Conservation (phyloP, 129 eudicot species). For the Ambrosia trifida region DNA sequence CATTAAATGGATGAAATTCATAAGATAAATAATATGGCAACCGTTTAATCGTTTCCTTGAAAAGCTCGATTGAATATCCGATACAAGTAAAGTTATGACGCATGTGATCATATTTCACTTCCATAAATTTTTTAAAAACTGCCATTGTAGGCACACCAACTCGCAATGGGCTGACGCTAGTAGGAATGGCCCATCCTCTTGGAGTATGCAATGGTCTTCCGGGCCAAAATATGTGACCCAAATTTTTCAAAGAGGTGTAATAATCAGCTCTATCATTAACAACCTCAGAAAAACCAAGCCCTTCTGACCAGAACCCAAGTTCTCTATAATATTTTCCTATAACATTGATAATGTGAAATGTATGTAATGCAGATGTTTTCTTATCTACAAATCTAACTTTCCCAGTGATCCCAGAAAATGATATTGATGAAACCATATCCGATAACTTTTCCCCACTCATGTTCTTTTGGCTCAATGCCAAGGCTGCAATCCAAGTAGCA, state of each 20-base stretch:
- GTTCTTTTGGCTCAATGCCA: constrained; percentile 24
- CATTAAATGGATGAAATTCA: constrained; percentile 34
- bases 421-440: neutral
- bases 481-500: constrained; percentile 37
- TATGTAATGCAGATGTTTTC: constrained; percentile 14
- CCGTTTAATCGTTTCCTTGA: constrained; percentile 28
- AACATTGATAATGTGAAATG: constrained; percentile 44
- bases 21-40: constrained; percentile 38
- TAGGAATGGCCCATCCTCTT: constrained; percentile 47
- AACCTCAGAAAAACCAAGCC: constrained; percentile 40
- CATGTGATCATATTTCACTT: constrained; percentile 31
- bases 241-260: constrained; percentile 27
- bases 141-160: constrained; percentile 53
- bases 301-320: constrained; percentile 53
- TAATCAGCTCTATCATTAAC: constrained; percentile 17
- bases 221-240: constrained; percentile 52
- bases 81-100: constrained; percentile 13
- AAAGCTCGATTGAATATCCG: constrained; percentile 56
- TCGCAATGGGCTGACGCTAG: constrained; percentile 30
- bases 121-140: constrained; percentile 43
- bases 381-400: constrained; percentile 23
- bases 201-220: constrained; percentile 39
- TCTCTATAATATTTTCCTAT: constrained; percentile 46
- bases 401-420: constrained; percentile 33
- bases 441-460: neutral